These are phyloP conservation scores for Penicillium sumatraense DNA, from an alignment of 2,329 filamentous ascomycete species.

Conservation along the genomic window DNA sequence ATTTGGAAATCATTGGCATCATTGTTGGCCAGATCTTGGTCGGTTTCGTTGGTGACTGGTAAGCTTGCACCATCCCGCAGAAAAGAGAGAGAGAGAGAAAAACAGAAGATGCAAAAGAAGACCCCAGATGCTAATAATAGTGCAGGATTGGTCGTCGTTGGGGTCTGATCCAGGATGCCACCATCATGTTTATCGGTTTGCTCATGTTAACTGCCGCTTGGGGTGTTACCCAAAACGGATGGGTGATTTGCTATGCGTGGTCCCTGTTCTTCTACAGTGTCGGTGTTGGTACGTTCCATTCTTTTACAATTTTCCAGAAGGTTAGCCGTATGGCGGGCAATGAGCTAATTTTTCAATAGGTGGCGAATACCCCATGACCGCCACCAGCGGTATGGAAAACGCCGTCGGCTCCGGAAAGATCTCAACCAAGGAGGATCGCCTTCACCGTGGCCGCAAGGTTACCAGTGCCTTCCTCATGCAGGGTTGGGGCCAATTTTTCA, in stretches of 20 bases:
- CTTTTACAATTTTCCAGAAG: background rate
- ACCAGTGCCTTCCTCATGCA: slow-evolving; percentile 98
- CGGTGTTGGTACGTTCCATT: slow-evolving; percentile 48
- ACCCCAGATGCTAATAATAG: slow-evolving; percentile 4
- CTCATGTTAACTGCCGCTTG: slow-evolving; percentile 90
- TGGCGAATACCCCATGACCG: slow-evolving; percentile 95
- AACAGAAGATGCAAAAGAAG: background rate
- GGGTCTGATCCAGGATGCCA: slow-evolving; percentile 93
- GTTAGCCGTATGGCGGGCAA: background rate
- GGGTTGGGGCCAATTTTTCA: slow-evolving; percentile 95
- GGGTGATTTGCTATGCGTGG: slow-evolving; percentile 97
- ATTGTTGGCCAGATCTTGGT: slow-evolving; percentile 91
- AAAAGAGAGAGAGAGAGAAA: background rate
- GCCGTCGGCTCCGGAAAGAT: slow-evolving; percentile 82
- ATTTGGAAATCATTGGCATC: slow-evolving; percentile 92
- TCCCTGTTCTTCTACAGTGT: slow-evolving; percentile 89
- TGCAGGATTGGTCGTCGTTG: slow-evolving; percentile 83
- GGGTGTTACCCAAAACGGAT: slow-evolving; percentile 85
- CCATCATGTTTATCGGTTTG: slow-evolving; percentile 92
- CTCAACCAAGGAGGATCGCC: slow-evolving; percentile 88
- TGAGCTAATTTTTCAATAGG: slow-evolving; percentile 59
- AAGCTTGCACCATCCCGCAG: slow-evolving; percentile 30
- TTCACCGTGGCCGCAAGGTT: slow-evolving; percentile 94
- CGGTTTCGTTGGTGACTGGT: slow-evolving; percentile 76
- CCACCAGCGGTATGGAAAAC: slow-evolving; percentile 92